phyloP scores from a whole-genome alignment of 495 filamentous ascomycete species.

The Entonaema liquescens region DNA sequence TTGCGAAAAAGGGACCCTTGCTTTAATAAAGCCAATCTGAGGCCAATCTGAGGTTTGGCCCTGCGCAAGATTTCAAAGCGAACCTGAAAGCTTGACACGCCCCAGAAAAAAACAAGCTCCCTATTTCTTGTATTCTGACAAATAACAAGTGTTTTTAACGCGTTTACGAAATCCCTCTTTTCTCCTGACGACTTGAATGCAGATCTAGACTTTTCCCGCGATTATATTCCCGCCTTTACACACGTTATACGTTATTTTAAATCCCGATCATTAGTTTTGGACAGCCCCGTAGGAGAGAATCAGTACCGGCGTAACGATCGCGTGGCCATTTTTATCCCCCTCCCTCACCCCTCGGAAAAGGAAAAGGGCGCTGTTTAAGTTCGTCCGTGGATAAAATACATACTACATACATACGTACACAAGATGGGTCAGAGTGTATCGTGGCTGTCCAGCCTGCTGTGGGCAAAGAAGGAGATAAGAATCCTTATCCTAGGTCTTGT shows the following conservation, averaged over 20 bases:
- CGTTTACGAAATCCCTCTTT: slow-evolving; percentile 26
- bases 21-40: slow-evolving; percentile 23
- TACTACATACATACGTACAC: slow-evolving; percentile 27
- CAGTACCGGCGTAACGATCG: slow-evolving; percentile 20
- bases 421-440: slow-evolving; percentile 86
- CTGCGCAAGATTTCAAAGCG: slow-evolving; percentile 38
- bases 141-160: slow-evolving; percentile 14
- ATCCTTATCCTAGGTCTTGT: slow-evolving; percentile 96
- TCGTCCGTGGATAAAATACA: slow-evolving; percentile 7
- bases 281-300: slow-evolving; percentile 12
- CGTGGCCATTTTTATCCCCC: slow-evolving; percentile 17
- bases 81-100: slow-evolving; percentile 30
- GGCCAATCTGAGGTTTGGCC: slow-evolving; percentile 24
- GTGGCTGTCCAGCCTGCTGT: slow-evolving; percentile 76
- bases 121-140: slow-evolving; percentile 5
- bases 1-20: slow-evolving; percentile 32
- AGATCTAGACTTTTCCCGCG: slow-evolving; percentile 7
- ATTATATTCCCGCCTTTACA: slow-evolving; percentile 19
- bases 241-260: background rate
- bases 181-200: slow-evolving; percentile 13
- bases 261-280: slow-evolving; percentile 7
- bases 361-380: slow-evolving; percentile 8
- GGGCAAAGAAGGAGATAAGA: slow-evolving; percentile 95
- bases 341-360: background rate
- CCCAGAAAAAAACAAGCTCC: slow-evolving; percentile 19